These are phyloP conservation scores for Colletotrichum spaethianum DNA, from an alignment of 2,329 filamentous ascomycete species.

Conservation along the genomic window DNA sequence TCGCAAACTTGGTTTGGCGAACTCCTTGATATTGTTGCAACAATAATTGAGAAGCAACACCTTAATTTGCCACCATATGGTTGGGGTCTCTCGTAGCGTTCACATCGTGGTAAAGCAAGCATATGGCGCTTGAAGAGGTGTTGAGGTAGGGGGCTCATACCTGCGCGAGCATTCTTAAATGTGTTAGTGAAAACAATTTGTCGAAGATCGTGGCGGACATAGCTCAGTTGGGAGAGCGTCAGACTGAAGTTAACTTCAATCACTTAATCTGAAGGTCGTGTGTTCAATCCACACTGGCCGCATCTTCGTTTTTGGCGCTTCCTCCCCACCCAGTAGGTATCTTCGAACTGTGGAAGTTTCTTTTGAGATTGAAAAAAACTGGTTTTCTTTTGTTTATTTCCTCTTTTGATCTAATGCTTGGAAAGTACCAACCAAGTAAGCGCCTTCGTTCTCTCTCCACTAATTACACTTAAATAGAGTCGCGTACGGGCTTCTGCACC, in stretches of 20 bases:
- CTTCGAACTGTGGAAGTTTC: no score
- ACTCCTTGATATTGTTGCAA: background rate
- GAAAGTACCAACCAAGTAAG: background rate
- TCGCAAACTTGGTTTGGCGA: background rate
- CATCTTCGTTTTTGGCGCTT: background rate
- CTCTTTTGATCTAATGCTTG: no score
- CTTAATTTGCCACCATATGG: background rate
- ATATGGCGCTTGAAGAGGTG: background rate
- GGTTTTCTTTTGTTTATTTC: no score
- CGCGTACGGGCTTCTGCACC: background rate
- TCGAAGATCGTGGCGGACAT: constrained; percentile 33
- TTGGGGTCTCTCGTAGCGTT: background rate
- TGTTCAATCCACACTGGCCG: constrained; percentile 40
- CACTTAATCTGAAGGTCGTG: constrained; percentile 39
- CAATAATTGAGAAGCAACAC: background rate
- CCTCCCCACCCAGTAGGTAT: no score
- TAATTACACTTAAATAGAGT: background rate
- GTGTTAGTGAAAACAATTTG: rapidly evolving
- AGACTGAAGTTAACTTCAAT: constrained; percentile 42
- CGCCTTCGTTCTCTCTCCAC: background rate
- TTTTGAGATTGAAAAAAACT: no score
- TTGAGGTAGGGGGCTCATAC: background rate
- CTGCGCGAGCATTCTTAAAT: rapidly evolving
- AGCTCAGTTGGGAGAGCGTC: constrained; percentile 42
- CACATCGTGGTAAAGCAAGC: no score